Evolutionary conservation across 2,329 filamentous ascomycete genomes (phyloP), one percentile per base, ranked within the genome.

Genomic region (Fusarium robinianum): DNA sequence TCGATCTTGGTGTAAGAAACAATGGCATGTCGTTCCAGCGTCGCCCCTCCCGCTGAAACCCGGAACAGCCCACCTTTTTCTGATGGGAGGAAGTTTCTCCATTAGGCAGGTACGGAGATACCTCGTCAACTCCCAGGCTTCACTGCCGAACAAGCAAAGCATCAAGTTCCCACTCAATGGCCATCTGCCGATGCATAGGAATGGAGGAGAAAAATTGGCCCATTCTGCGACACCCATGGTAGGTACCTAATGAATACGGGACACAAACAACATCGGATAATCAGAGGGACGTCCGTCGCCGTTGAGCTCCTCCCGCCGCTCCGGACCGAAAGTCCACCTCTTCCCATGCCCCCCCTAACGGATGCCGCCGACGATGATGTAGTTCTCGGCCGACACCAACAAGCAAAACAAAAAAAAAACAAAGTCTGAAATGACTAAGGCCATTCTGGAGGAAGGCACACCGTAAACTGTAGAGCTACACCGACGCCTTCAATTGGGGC

Each of bases 331-430:
- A 43, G 26, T 26, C 30, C 24, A 11, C 23, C n/a, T 32, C 12
- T 29, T 34, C 33, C 34, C 33, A 36, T 41, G 29, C 21, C 27
- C 24, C 19, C 30, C 29, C 11, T 17, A 34, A 36, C 56, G 58
- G 58, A 47, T 39, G 53, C 45, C 60, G 58, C 57, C 58, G 58
- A 61, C 45, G 31, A 56, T 58, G 46, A 58, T 58, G 58, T 57
- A 35, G 57, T 52, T 53, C 55, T 61, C 46, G 46, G 42, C 51
- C 50, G 55, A 56, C 45, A 17, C n/a, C n/a, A 19, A 38, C 18
- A 32, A 42, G 33, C 15, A 25, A 16, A 24, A 26, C 17, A 18
- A 25, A 31, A 36, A 38, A 41, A 43, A 41, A 52, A n/a, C n/a
- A n/a, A n/a, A n/a, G n/a, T n/a, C 36, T 35, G 32, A 33, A 9